A percentile compares a stretch with the other conserved stretches of the same genome.
Conservation (phyloP, 1,284 basidiomycete species). For the Malassezia restricta region DNA sequence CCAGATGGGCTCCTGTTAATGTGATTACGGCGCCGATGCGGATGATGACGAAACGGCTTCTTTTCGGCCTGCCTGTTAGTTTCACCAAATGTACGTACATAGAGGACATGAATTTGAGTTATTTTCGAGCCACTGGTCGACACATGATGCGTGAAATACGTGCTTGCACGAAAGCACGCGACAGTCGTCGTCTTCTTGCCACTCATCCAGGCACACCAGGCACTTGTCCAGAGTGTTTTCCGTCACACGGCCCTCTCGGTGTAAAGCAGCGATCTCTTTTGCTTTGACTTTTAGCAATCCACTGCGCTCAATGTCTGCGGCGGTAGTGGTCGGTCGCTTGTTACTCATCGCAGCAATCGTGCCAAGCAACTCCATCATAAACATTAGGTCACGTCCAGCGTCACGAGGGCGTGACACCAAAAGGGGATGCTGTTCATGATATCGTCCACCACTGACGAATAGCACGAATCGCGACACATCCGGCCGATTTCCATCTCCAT, state of each 20-base stretch:
- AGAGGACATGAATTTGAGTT: slow-evolving; percentile 36
- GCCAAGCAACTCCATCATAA: slow-evolving; percentile 39
- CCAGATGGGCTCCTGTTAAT: slow-evolving; percentile 41
- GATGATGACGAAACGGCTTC: slow-evolving; percentile 4
- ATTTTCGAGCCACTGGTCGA: slow-evolving; percentile 31
- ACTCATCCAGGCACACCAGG: slow-evolving; percentile 39
- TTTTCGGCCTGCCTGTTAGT: slow-evolving; percentile 4
- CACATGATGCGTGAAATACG: slow-evolving; percentile 33
- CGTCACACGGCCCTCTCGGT: slow-evolving; percentile 22
- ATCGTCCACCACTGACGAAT: slow-evolving; percentile 40
- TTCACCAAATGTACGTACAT: slow-evolving; percentile 13
- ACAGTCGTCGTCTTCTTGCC: slow-evolving; percentile 33
- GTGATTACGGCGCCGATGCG: neutral
- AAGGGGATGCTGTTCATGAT: slow-evolving; percentile 35
- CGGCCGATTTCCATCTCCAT: neutral
- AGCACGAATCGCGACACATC: slow-evolving; percentile 34
- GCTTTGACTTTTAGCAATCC: slow-evolving; percentile 23
- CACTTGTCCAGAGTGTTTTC: slow-evolving; percentile 40
- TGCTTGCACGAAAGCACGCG: slow-evolving; percentile 33
- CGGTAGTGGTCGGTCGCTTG: slow-evolving; percentile 32
- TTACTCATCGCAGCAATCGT: slow-evolving; percentile 31
- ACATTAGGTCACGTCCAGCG: slow-evolving; percentile 40
- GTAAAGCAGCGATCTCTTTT: slow-evolving; percentile 17
- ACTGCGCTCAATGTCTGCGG: slow-evolving; percentile 31
- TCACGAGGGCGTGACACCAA: slow-evolving; percentile 27